These are phyloP conservation scores for Fusarium solani-melongenae DNA, from an alignment of 2,329 filamentous ascomycete genomes.

Conservation along the genomic window DNA sequence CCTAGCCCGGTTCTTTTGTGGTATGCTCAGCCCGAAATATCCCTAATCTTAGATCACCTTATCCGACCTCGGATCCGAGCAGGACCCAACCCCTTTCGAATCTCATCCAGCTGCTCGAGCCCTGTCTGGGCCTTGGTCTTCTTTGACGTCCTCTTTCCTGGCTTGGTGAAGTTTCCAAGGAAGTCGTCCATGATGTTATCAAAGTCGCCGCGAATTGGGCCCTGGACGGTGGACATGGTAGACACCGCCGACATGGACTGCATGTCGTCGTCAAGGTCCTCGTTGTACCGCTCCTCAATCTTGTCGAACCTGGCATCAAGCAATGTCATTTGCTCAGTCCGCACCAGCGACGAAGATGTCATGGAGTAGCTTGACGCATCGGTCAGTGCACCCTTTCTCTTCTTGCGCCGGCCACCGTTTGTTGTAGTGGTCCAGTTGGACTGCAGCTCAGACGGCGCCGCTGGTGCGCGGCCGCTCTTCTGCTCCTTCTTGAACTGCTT, in stretches of 20 bases:
- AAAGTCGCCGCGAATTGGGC: slow-evolving; percentile 81
- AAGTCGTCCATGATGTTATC: slow-evolving; percentile 95
- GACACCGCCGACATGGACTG: slow-evolving; percentile 71
- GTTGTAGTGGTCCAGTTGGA: slow-evolving; percentile 81
- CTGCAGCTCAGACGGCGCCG: slow-evolving; percentile 70
- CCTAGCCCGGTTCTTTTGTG: background rate
- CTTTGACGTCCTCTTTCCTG: slow-evolving; percentile 80
- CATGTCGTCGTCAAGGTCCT: slow-evolving; percentile 61
- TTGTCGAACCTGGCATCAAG: slow-evolving; percentile 93
- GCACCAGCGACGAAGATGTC: slow-evolving; percentile 86
- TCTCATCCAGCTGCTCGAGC: slow-evolving; percentile 90
- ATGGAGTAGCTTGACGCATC: slow-evolving; percentile 90
- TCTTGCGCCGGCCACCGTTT: slow-evolving; percentile 86
- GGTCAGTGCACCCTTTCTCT: slow-evolving; percentile 93
- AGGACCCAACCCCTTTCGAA: slow-evolving; percentile 82
- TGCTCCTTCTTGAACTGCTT: slow-evolving; percentile 92
- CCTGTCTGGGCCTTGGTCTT: slow-evolving; percentile 85
- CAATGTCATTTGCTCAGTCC: slow-evolving; percentile 87
- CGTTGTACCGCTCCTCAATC: slow-evolving; percentile 81
- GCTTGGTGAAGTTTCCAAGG: slow-evolving; percentile 77
- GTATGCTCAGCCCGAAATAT: background rate
- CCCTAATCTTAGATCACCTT: slow-evolving; percentile 22
- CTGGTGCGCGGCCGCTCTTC: slow-evolving; percentile 56
- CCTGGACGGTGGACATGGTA: slow-evolving; percentile 73
- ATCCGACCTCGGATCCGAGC: slow-evolving; percentile 65